Base-by-base conservation (phyloP, 192 early-diverging fungal genomes). In the Entomortierella chlamydospora region DNA sequence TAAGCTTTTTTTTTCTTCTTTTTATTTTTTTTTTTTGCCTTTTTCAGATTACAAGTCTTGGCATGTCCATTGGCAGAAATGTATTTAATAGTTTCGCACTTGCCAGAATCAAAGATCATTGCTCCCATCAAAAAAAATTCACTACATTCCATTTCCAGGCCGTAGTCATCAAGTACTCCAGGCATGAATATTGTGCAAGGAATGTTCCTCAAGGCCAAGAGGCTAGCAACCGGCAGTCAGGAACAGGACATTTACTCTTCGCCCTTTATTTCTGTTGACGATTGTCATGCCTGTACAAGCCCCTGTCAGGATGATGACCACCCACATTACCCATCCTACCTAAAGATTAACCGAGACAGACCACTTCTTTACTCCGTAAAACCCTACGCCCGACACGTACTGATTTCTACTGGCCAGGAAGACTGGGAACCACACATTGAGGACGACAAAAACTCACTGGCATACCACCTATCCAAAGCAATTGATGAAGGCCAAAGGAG, bases 401-500 rank as follows among this genome's bases (percentile, higher is more conserved):
- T 88, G 57, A 88, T 90, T n/a, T 81, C 83, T 26, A 90, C 88
- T 0, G 87, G 85, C 2, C 61, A 82, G 50, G 65, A 65, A 3
- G 86, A 90, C 56, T 90, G 88, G 88, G 41, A 70, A 6, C 51
- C 73, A 1, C 72, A 81, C 25, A 90, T 90, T 45, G 86, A 87
- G 33, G 82, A 85, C 50, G 87, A 87, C 58, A 70, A 68, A 17
- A 71, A 33, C 23, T 82, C 72, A 1, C 65, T 90, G 7, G 87
- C 88, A 2, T 66, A 74, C 17, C 60, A 68, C 33, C 64, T 90
- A 9, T 42, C 51, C 37, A 68, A 59, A 10, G 69, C 73, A 34
- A 78, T 81, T 22, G 74, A 81, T 29, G 51, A 61, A 29, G 79
- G 60, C 2, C 65, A 68, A 22, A 61, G 43, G 17, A 34, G 56